Evolutionary conservation across 371 early-diverging fungal genomes (phyloP).

Genomic region (Mucor plumbeus): DNA sequence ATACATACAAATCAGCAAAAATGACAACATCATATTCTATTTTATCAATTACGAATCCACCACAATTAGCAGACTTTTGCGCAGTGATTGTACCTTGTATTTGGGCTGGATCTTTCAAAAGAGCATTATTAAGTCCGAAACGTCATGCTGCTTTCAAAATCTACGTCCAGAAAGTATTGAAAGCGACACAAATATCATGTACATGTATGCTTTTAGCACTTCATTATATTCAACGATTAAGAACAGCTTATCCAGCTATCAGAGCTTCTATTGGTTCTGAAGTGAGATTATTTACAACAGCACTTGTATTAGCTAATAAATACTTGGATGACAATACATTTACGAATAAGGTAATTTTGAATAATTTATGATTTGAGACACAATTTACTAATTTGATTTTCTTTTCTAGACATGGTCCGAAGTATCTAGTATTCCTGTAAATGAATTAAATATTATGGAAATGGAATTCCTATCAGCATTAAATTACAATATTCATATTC

Average conservation of each 20-base stretch:
- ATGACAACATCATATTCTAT: slow-evolving; percentile 9
- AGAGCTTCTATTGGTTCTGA: slow-evolving; percentile 61
- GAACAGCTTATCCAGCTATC: slow-evolving; percentile 46
- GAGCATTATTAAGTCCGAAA: slow-evolving; percentile 34
- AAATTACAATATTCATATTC: slow-evolving; percentile 53
- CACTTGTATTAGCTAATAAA: slow-evolving; percentile 69
- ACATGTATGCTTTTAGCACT: slow-evolving; percentile 47
- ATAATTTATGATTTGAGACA: not conserved
- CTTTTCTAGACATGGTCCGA: slow-evolving; percentile 68
- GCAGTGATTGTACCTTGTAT: slow-evolving; percentile 51
- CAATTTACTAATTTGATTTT: not conserved
- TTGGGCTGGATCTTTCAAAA: slow-evolving; percentile 42
- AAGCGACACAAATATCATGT: slow-evolving; percentile 54
- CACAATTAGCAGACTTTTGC: slow-evolving; percentile 54
- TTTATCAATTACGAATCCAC: slow-evolving; percentile 30
- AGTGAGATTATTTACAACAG: slow-evolving; percentile 67
- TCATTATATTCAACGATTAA: slow-evolving; percentile 47
- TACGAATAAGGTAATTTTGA: slow-evolving; percentile 56
- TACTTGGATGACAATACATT: slow-evolving; percentile 75
- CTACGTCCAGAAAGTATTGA: slow-evolving; percentile 57
- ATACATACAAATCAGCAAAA: not conserved
- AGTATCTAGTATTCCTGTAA: slow-evolving; percentile 67
- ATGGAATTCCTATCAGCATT: slow-evolving; percentile 71
- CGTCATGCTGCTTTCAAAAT: slow-evolving; percentile 44
- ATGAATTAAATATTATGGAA: slow-evolving; percentile 77